Evolutionary conservation across 441 rosid genomes (phyloP).

Genomic region (Syzygium malaccense): DNA sequence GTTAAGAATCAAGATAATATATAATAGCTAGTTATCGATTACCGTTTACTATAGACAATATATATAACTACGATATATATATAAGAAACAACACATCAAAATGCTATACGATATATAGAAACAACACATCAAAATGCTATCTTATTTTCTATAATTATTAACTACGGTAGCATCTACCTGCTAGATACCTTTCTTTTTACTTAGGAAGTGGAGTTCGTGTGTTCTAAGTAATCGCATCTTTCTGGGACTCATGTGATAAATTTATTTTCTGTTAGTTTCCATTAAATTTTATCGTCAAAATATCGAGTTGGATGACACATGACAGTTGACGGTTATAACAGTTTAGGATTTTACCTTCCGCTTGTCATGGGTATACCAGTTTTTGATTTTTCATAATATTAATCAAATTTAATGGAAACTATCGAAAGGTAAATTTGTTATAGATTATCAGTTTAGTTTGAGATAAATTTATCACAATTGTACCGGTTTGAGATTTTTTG

Average conservation of each 20-base stretch:
- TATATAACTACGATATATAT: not conserved
- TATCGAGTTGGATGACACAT: no score
- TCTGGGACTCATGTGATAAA: not conserved
- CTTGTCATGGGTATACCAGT: fast-evolving
- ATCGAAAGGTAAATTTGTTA: no score
- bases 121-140: not conserved
- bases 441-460: no score
- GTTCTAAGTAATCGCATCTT: not conserved
- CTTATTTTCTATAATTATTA: not conserved
- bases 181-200: not conserved
- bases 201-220: not conserved
- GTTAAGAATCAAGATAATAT: not conserved
- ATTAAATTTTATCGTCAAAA: no score
- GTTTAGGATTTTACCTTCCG: no score
- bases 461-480: no score
- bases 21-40: not conserved
- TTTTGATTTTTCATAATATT: no score
- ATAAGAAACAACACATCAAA: not conserved
- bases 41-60: no score
- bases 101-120: not conserved
- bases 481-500: no score
- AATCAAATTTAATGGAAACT: no score
- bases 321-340: no score
- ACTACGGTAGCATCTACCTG: not conserved
- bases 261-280: no score